Conservation (phyloP, 2,329 filamentous ascomycete species). For the Cercospora beticola region DNA sequence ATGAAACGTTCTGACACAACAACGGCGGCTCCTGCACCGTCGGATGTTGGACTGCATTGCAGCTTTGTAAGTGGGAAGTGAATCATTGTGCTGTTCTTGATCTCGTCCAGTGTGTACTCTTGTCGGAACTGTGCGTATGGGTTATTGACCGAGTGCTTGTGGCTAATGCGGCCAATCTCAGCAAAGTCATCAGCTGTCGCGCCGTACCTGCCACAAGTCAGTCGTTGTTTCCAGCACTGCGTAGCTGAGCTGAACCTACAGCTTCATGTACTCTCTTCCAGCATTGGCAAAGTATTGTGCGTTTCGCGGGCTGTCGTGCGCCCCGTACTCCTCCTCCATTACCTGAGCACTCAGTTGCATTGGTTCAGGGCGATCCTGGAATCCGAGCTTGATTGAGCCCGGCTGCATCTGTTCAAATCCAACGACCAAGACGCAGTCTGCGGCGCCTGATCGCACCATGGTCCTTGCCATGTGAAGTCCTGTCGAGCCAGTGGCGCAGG, state of each 20-base stretch:
- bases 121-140: slow-evolving; percentile 97
- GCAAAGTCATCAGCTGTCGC: slow-evolving; percentile 84
- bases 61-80: slow-evolving; percentile 89
- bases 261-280: slow-evolving; percentile 91
- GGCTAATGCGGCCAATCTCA: slow-evolving; percentile 90
- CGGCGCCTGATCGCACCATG: slow-evolving; percentile 65
- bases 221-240: background rate
- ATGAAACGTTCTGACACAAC: slow-evolving; percentile 88
- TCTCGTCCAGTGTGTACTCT: slow-evolving; percentile 83
- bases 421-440: slow-evolving; percentile 82
- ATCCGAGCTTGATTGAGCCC: slow-evolving; percentile 79
- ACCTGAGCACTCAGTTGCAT: slow-evolving; percentile 73
- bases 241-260: slow-evolving; percentile 42
- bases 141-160: slow-evolving; percentile 86
- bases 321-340: slow-evolving; percentile 35
- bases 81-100: slow-evolving; percentile 74
- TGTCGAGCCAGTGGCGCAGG: slow-evolving; percentile 93
- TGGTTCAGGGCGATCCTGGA: slow-evolving; percentile 83
- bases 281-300: slow-evolving; percentile 92
- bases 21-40: slow-evolving; percentile 84
- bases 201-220: slow-evolving; percentile 55
- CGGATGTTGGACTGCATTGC: slow-evolving; percentile 97
- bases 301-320: slow-evolving; percentile 27
- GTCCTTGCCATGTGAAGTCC: slow-evolving; percentile 81
- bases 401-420: slow-evolving; percentile 99